phyloP scores from a whole-genome alignment of 495 filamentous ascomycete species.

The Podospora bellae-mahoneyi region DNA sequence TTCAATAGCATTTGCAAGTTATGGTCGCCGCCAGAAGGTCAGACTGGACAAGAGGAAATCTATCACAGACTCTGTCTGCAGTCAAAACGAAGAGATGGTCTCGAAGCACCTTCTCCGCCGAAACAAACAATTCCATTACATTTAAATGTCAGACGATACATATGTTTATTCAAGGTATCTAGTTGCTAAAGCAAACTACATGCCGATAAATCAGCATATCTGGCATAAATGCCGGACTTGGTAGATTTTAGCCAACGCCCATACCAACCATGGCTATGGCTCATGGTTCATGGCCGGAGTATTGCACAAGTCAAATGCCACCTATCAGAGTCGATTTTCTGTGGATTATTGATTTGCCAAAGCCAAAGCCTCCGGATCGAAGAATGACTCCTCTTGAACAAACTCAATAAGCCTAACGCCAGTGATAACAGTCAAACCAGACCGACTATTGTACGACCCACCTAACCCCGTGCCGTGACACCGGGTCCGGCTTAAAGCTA shows the following conservation, averaged over 20 bases:
- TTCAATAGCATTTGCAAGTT: too few species aligned
- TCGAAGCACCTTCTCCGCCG: too few species aligned
- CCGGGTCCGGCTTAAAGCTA: not conserved
- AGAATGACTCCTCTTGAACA: not conserved
- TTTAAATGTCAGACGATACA: too few species aligned
- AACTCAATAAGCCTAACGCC: not conserved
- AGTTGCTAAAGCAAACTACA: not conserved
- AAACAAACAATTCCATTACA: too few species aligned
- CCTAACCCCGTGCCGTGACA: not conserved
- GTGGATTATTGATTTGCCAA: not conserved
- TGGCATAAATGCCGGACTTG: not conserved
- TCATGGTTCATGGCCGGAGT: not conserved
- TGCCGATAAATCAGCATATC: not conserved
- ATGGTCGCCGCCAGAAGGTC: too few species aligned
- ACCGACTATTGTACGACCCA: not conserved
- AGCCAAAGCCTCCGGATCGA: not conserved
- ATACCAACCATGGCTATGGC: not conserved
- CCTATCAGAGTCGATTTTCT: not conserved
- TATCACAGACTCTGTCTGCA: too few species aligned
- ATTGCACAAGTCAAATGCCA: not conserved
- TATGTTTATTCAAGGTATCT: not conserved
- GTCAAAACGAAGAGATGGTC: too few species aligned
- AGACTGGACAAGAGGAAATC: too few species aligned
- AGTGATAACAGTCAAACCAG: not conserved
- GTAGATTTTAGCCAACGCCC: not conserved